Percentiles rank a stretch among this genome's conserved stretches.
Evolutionary conservation across 208 protist genomes (phyloP).

Genomic region (Trypanosoma caninum): DNA sequence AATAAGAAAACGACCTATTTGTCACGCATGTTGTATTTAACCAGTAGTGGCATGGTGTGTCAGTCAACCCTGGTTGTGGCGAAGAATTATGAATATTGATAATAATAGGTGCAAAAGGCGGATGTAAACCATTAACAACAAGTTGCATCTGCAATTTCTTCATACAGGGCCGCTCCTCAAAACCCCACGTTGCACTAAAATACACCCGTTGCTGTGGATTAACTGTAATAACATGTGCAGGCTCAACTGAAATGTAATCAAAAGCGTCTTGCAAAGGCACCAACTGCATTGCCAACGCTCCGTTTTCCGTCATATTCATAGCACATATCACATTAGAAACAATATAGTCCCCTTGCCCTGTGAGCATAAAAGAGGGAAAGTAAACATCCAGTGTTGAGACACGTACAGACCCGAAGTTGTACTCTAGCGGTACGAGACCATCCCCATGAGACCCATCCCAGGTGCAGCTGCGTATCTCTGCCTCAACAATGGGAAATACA

Average conservation of each 20-base stretch:
- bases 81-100: conserved; percentile 69
- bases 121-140: conserved; percentile 70
- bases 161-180: conserved; percentile 57
- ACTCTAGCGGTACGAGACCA: conserved; percentile 66
- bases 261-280: conserved; percentile 50
- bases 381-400: conserved; percentile 83
- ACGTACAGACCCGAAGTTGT: conserved; percentile 82
- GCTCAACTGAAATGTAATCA: conserved; percentile 62
- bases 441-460: conserved; percentile 52
- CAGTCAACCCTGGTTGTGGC: conserved; percentile 50
- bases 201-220: conserved; percentile 85
- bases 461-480: conserved; percentile 65
- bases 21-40: conserved; percentile 79
- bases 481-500: conserved; percentile 70
- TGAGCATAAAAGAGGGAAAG: conserved; percentile 79
- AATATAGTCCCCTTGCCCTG: conserved; percentile 67
- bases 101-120: conserved; percentile 64
- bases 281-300: conserved; percentile 84
- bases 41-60: conserved; percentile 87
- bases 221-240: conserved; percentile 78
- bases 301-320: conserved; percentile 87
- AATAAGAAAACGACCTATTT: conserved; percentile 68
- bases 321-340: conserved; percentile 83
- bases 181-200: conserved; percentile 75
- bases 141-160: conserved; percentile 66